phyloP scores from a whole-genome alignment of 106 monocot species.

The Amphibolis antarctica region DNA sequence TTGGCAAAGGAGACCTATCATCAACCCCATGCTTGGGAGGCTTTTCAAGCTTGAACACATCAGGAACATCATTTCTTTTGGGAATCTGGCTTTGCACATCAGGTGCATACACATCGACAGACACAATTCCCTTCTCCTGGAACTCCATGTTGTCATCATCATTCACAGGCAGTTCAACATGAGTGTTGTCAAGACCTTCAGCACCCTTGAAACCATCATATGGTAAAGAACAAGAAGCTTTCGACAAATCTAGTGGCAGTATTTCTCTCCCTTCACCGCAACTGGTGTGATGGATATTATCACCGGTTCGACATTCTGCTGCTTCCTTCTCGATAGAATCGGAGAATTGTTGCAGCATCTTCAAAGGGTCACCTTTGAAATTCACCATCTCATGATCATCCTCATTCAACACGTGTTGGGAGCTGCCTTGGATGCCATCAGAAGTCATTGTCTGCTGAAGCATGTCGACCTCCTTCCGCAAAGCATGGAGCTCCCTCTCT shows the following conservation, averaged over 20 bases:
- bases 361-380: constrained; percentile 11
- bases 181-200: neutral
- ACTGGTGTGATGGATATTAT: neutral
- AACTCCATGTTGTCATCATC: constrained; percentile 13
- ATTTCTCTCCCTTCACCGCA: neutral
- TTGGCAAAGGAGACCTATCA: neutral
- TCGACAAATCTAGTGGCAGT: neutral
- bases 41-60: neutral
- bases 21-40: neutral
- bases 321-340: constrained; percentile 18
- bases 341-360: constrained; percentile 17
- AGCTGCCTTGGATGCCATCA: neutral
- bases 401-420: constrained; percentile 4
- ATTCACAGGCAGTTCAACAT: neutral
- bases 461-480: constrained; percentile 60
- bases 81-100: constrained; percentile 1
- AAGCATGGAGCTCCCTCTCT: constrained; percentile 56
- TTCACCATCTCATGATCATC: neutral
- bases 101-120: constrained; percentile 19
- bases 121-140: constrained; percentile 41
- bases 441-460: constrained; percentile 31
- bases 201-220: neutral
- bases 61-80: neutral
- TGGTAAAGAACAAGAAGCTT: neutral
- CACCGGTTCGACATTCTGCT: neutral